Base-by-base conservation (phyloP, 2,329 filamentous ascomycete species). In the Graphilbum ipis-grandicollis region DNA sequence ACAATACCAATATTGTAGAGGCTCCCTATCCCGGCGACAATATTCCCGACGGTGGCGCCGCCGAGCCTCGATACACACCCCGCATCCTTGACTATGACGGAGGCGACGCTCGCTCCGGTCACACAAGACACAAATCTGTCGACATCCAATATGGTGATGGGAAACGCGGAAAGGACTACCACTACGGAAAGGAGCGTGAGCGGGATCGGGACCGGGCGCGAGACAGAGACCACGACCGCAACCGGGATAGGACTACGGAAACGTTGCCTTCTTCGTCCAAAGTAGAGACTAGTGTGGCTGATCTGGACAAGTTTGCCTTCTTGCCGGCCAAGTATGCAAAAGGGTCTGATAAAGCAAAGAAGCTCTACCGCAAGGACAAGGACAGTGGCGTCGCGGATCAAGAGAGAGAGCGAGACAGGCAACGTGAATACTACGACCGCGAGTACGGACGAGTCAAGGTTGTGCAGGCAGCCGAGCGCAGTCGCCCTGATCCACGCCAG, bases 291-390 rank as follows among this genome's bases (percentile, higher is more conserved):
- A 50, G 51, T 6, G 50, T 55, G 25, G 39, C 49, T 6, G 46
- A 54, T 14, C 54, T 58, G 9, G 53, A 60, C 35, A 56, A 52
- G 44, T 48, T 66, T 33, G 57, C 59, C 39, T 63, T 56, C 44
- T 49, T 67, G 28, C 64, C 64, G 1, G 56, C 59, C 42, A 68
- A 66, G 46, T 67, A 68, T 46, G 52, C 54, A 36, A 50, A 54
- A 39, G 53, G 56, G 41, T 19, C 29, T 4, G 39, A 32, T 15
- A 7, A 5, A 17, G 29, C 29, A 6, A 15, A 13, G n/a, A 19
- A 31, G 28, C 14, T 18, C 19, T 9, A 15, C 35, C 13, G 18
- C 30, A 13, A 21, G 4, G 30, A 37, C 3, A 22, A 31, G 2
- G 23, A 32, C 26, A 7, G n/a, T 7, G 29, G 18, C 29, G 15